Conservation (phyloP, 805 yeast genomes). For the Zygoascus flipseniorum region DNA sequence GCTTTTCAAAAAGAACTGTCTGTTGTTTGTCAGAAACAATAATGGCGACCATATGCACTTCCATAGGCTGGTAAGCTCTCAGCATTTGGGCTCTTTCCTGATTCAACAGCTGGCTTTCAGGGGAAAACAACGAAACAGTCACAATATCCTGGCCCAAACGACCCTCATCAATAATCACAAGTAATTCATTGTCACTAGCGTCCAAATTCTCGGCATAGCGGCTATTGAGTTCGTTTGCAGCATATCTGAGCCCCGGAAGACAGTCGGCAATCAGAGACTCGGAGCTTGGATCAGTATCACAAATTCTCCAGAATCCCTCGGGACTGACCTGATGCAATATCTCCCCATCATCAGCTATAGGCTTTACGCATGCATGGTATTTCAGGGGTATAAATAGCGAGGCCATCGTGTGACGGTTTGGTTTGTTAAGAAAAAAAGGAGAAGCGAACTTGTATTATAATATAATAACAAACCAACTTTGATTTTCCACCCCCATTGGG, state of each 20-base stretch:
- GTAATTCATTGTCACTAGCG: conserved; percentile 7
- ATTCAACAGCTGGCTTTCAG: conserved; percentile 18
- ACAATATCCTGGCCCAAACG: conserved; percentile 29
- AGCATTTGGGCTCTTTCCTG: conserved; percentile 30
- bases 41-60: conserved; percentile 20
- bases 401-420: neutral
- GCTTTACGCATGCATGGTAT: neutral
- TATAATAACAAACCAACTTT: no score
- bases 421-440: no score
- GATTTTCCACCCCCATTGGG: no score
- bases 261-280: conserved; percentile 9
- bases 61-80: conserved; percentile 29
- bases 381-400: neutral
- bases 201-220: neutral
- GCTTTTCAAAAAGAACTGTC: conserved; percentile 4
- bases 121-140: conserved; percentile 33
- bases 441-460: no score
- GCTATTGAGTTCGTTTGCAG: conserved; percentile 3
- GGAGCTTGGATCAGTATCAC: neutral
- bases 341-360: neutral
- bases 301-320: neutral
- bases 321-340: neutral
- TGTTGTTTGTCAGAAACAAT: conserved; percentile 13
- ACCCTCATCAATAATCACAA: conserved; percentile 27
- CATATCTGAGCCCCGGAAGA: conserved; percentile 11